A percentile compares a stretch with the other conserved stretches of the same genome.
These are phyloP conservation scores for Fusarium verticillioides DNA, from an alignment of 2,329 filamentous ascomycete genomes.

Conservation along the genomic window DNA sequence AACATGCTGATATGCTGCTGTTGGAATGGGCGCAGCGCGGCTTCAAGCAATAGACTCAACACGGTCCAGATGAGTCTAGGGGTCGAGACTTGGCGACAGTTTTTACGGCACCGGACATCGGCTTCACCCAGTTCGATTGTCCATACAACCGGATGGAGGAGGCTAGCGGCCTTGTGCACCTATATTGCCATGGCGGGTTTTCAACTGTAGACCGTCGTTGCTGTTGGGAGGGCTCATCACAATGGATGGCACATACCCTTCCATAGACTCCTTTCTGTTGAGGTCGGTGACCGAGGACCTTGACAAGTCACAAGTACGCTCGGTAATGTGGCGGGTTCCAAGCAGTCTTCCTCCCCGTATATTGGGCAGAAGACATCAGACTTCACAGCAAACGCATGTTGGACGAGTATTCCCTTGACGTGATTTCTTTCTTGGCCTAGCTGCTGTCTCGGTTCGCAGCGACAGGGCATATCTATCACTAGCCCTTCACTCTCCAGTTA, in stretches of 20 bases:
- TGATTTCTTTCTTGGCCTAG: conserved; percentile 44
- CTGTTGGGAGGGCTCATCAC: not conserved
- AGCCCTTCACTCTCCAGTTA: conserved; percentile 8
- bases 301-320: conserved; percentile 11
- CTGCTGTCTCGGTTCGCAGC: conserved; percentile 40
- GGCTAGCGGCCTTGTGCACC: not conserved
- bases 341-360: not conserved
- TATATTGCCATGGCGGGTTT: not conserved
- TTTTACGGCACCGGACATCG: not conserved
- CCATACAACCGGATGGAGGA: not conserved
- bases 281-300: not conserved
- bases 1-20: not conserved
- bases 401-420: conserved; percentile 21
- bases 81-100: not conserved
- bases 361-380: not conserved
- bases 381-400: conserved; percentile 7
- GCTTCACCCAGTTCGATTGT: not conserved
- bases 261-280: conserved; percentile 2
- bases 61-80: not conserved
- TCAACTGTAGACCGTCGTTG: not conserved
- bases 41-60: not conserved
- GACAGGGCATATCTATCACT: conserved; percentile 34
- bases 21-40: not conserved
- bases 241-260: not conserved
- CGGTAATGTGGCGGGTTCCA: not conserved